Evolutionary conservation across 139 green algal genomes (phyloP), one percentile per base, ranked within the genome.

Genomic region (Ostreobium quekettii): DNA sequence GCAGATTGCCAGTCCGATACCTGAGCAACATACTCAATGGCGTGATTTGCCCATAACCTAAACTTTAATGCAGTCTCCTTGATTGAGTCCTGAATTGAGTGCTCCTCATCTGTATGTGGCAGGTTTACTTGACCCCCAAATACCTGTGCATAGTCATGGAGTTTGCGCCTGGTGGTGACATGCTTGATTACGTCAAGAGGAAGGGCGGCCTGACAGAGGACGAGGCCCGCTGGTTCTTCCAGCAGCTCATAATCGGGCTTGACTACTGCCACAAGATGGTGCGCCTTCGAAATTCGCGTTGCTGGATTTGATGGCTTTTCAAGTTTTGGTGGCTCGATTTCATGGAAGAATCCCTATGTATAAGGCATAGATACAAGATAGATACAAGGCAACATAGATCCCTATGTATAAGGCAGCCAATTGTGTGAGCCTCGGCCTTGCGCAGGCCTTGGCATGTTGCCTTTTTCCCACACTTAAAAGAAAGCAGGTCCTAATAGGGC

Each of bases 91-190:
- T 48, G 60, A 24, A 11, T 67, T 19, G 33, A 67, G 11, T 26
- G 22, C 28, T 8, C n/a, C 22, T 5, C 31, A 19, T 26, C n/a
- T 8, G 7, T 47, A 67, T 63, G 42, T 58, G 8, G 29, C 64
- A 83, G 74, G 72, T 82, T 26, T 87, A 86, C 47, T 65, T 89
- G 36, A 89, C 79, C 19, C 36, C 63, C 5, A 80, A 75, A 0
- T 75, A 94, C 68, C 53, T 95, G 39, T 83, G 71, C 31, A 89
- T 95, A 28, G 83, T 85, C 8, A 95, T 95, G 88, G 88, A 95
- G 75, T 88, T 81, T 74, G 85, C 85, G 15, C 58, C 67, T 6
- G 84, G 87, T 2, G 87, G 87, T 1, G 85, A 95, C 71, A 67
- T 92, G 28, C 85, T 86, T 36, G 67, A 86, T 6, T 74, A 73